These are phyloP conservation scores for Sporothrix brasiliensis DNA, from an alignment of 2,329 filamentous ascomycete species.

Conservation along the genomic window DNA sequence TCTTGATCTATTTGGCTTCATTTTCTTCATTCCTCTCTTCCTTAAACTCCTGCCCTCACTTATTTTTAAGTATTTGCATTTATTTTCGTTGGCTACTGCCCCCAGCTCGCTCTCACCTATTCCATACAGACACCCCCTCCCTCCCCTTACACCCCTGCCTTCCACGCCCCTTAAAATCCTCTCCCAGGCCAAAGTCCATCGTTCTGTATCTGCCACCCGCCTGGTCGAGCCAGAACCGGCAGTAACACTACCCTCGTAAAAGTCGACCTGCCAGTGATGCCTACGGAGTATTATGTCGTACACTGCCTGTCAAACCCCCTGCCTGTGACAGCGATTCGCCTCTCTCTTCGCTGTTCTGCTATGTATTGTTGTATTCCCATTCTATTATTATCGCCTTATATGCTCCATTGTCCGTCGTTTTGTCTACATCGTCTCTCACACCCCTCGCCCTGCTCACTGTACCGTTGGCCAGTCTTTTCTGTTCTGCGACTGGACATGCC, in stretches of 20 bases:
- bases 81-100: not conserved
- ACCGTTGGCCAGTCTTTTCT: constrained; percentile 17
- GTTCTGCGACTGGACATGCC: constrained; percentile 21
- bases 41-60: not conserved
- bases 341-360: not conserved
- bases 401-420: not conserved
- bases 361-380: not conserved
- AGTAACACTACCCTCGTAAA: constrained; percentile 14
- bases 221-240: constrained; percentile 22
- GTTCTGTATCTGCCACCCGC: constrained; percentile 27
- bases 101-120: not conserved
- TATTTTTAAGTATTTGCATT: not conserved
- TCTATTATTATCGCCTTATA: constrained; percentile 1
- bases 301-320: not conserved
- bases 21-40: not conserved
- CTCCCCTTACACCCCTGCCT: not conserved
- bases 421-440: not conserved
- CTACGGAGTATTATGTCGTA: not conserved
- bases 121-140: not conserved
- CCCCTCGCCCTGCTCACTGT: constrained; percentile 4
- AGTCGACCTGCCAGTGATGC: not conserved
- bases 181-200: not conserved
- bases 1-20: constrained; percentile 8
- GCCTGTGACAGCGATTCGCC: not conserved
- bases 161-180: constrained; percentile 15